Evolutionary conservation across 2,329 filamentous ascomycete species (phyloP).

Genomic region (Xylogone sp.): DNA sequence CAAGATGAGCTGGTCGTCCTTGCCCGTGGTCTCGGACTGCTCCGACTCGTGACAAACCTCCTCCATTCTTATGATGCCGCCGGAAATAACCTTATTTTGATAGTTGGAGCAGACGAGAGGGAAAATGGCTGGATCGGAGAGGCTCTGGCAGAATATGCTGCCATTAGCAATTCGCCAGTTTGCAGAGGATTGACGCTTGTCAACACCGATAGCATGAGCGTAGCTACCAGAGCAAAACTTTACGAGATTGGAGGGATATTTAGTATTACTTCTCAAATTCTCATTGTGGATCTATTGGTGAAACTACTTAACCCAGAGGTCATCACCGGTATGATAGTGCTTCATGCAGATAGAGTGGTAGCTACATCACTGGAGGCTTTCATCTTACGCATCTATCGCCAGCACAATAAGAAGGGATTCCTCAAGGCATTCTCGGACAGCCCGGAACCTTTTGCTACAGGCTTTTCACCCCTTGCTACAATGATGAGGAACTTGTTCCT

Average conservation of each 20-base stretch:
- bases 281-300: slow-evolving; percentile 92
- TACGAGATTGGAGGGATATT: slow-evolving; percentile 88
- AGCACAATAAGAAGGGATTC: slow-evolving; percentile 91
- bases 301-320: slow-evolving; percentile 74
- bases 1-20: slow-evolving; percentile 94
- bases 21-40: slow-evolving; percentile 84
- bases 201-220: slow-evolving; percentile 90
- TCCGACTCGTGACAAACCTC: slow-evolving; percentile 91
- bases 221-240: slow-evolving; percentile 84
- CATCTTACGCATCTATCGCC: slow-evolving; percentile 87
- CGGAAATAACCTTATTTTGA: slow-evolving; percentile 85
- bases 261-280: slow-evolving; percentile 91
- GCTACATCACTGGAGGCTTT: slow-evolving; percentile 92
- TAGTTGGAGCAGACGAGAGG: slow-evolving; percentile 85
- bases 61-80: slow-evolving; percentile 95
- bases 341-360: slow-evolving; percentile 84
- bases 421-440: slow-evolving; percentile 95
- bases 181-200: slow-evolving; percentile 85
- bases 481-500: slow-evolving; percentile 94
- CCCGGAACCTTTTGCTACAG: slow-evolving; percentile 83
- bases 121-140: slow-evolving; percentile 98
- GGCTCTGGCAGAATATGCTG: slow-evolving; percentile 90
- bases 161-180: slow-evolving; percentile 76
- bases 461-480: slow-evolving; percentile 81
- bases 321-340: slow-evolving; percentile 79